Evolutionary conservation across 768 basidiomycete species (phyloP), one percentile per base, ranked within the genome.

Genomic region (Lanmaoa rubissima): DNA sequence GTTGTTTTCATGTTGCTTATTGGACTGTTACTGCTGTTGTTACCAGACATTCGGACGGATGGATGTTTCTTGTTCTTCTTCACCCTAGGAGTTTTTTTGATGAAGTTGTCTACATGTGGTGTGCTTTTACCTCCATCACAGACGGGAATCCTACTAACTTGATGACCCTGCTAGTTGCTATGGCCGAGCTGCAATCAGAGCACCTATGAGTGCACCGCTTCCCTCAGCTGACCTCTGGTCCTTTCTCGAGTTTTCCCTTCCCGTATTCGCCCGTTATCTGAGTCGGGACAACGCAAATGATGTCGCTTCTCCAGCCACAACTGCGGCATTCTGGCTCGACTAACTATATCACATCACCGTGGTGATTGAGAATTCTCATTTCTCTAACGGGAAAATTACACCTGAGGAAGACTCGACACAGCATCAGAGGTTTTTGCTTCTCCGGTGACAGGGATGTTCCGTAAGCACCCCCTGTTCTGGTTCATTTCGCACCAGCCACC

Each of bases 361-460:
- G 57, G 36, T 40, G 51, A 66, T 39, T 19, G 10, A 45, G 13
- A 26, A 38, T 40, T 24, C 43, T 53, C 49, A 53, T 57, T 54
- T 53, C 44, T 38, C 42, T 14, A 34, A 54, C 45, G 26, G 21
- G 21, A 24, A 24, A 24, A 24, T 24, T 35, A 38, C 13, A 44
- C 47, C 51, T 28, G 13, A 52, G 34, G 59, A 65, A 59, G 49
- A 36, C 16, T 26, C 2, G 1, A 39, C 66, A 67, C 66, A 67
- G 66, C 67, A 69, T 67, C 41, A 59, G 48, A 21, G 5, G n/a
- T 47, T 67, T 67, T 54, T 57, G 34, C 46, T 45, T 51, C 62
- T 12, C 59, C 67, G 65, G 62, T 59, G 53, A 50, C 48, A 55
- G 53, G 58, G 42, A 31, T 21, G 40, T 64, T 51, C 21, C 66